Percentiles rank a stretch among this genome's conserved stretches.
Evolutionary conservation across 495 filamentous ascomycete genomes (phyloP).

Genomic region (Aspergillus diversus): DNA sequence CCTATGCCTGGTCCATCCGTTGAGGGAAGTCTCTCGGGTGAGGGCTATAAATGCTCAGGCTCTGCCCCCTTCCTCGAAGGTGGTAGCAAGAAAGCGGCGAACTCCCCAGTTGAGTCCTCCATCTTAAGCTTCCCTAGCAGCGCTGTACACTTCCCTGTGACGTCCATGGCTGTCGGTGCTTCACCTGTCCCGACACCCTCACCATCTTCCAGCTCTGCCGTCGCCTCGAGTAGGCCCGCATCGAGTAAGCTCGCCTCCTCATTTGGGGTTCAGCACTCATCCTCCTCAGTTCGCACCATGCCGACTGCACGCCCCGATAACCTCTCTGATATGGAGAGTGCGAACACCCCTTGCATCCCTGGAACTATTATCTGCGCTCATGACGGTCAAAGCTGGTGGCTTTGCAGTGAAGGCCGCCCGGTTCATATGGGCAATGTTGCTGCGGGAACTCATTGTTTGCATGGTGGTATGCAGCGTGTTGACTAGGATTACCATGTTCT

Average conservation of each 20-base stretch:
- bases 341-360: slow-evolving; percentile 22
- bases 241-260: not conserved
- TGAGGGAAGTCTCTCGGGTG: slow-evolving; percentile 37
- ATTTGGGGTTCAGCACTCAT: not conserved
- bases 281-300: slow-evolving; percentile 15
- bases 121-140: slow-evolving; percentile 5
- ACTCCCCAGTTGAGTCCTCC: slow-evolving; percentile 2
- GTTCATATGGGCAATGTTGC: slow-evolving; percentile 48
- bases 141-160: not conserved
- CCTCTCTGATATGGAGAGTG: not conserved
- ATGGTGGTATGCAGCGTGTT: slow-evolving; percentile 34
- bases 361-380: slow-evolving; percentile 43
- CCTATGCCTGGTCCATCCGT: slow-evolving; percentile 70
- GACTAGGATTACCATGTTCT: not conserved
- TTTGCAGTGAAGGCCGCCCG: slow-evolving; percentile 38
- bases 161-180: not conserved
- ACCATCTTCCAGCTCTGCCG: not conserved
- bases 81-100: slow-evolving; percentile 13
- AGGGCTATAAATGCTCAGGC: slow-evolving; percentile 36
- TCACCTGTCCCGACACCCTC: not conserved
- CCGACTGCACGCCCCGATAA: slow-evolving; percentile 21
- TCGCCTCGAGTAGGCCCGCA: not conserved
- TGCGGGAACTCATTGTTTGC: slow-evolving; percentile 40
- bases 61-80: slow-evolving; percentile 31
- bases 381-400: slow-evolving; percentile 41